Conservation (phyloP, 1,139 yeast genomes). For the Maudiozyma humilis region DNA sequence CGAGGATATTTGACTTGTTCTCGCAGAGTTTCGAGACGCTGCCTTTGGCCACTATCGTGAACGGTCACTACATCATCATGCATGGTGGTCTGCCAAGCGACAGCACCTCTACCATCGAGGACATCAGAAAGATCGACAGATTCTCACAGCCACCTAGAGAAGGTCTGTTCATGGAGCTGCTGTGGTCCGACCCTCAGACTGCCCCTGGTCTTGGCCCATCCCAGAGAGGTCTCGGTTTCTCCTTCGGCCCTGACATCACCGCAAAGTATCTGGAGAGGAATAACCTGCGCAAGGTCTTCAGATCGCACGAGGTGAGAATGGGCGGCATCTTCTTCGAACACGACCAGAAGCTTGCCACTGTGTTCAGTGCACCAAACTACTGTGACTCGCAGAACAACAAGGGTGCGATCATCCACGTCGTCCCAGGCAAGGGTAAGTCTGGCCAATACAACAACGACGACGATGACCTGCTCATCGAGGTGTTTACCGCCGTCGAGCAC, state of each 20-base stretch:
- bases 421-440: constrained; percentile 27
- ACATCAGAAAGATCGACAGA: constrained; percentile 64
- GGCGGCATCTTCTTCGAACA: constrained; percentile 86
- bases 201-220: constrained; percentile 75
- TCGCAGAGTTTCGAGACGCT: constrained; percentile 78
- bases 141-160: constrained; percentile 80
- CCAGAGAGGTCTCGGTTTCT: constrained; percentile 91
- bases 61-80: constrained; percentile 70
- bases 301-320: constrained; percentile 94
- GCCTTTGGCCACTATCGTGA: constrained; percentile 80
- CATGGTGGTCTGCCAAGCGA: constrained; percentile 93
- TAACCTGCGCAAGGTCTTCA: constrained; percentile 65
- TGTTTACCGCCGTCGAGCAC: constrained; percentile 77
- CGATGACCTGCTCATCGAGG: constrained; percentile 45
- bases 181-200: constrained; percentile 96
- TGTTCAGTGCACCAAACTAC: constrained; percentile 94
- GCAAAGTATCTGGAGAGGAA: constrained; percentile 65
- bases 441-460: constrained; percentile 39
- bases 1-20: constrained; percentile 75
- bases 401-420: constrained; percentile 76
- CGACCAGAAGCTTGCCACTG: constrained; percentile 76
- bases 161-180: constrained; percentile 90
- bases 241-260: constrained; percentile 95
- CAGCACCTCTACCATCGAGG: constrained; percentile 62
- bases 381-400: constrained; percentile 86